These are phyloP conservation scores for Barnettozyma sp. DNA, from an alignment of 805 yeast genomes.

Conservation along the genomic window DNA sequence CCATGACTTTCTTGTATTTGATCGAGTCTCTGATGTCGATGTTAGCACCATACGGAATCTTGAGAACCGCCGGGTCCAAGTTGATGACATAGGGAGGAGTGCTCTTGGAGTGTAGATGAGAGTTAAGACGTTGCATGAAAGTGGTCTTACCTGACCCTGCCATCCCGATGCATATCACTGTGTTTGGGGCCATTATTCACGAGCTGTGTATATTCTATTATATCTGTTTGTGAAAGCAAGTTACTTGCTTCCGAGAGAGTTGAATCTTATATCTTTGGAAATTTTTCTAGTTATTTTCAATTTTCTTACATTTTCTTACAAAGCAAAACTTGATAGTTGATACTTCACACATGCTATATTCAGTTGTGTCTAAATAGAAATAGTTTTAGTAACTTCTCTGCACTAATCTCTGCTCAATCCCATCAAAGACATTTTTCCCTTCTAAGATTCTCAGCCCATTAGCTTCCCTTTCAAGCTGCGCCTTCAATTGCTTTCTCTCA, in stretches of 20 bases:
- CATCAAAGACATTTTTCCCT: conserved; percentile 7
- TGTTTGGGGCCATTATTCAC: conserved; percentile 33
- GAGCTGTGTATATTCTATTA: no score
- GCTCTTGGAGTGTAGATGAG: conserved; percentile 71
- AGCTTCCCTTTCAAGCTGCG: conserved; percentile 3
- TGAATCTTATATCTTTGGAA: neutral
- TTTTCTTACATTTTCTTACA: no score
- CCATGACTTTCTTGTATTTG: conserved; percentile 94
- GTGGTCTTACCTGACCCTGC: conserved; percentile 94
- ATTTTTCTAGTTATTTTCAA: no score
- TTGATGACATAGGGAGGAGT: conserved; percentile 86
- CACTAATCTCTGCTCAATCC: conserved; percentile 8
- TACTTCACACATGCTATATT: no score
- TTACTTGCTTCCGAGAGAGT: neutral
- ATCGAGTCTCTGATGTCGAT: conserved; percentile 95
- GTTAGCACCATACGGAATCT: conserved; percentile 89
- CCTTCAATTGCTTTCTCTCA: conserved; percentile 5
- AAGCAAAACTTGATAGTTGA: no score
- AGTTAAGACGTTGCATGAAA: conserved; percentile 88
- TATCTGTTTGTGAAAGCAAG: neutral
- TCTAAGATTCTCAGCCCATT: conserved; percentile 9
- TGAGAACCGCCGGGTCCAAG: conserved; percentile 92
- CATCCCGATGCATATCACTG: conserved; percentile 54
- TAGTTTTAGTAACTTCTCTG: conserved; percentile 3
- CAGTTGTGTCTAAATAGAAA: no score